Evolutionary conservation across 2,329 filamentous ascomycete species (phyloP).

Genomic region (Colletotrichum sp.): DNA sequence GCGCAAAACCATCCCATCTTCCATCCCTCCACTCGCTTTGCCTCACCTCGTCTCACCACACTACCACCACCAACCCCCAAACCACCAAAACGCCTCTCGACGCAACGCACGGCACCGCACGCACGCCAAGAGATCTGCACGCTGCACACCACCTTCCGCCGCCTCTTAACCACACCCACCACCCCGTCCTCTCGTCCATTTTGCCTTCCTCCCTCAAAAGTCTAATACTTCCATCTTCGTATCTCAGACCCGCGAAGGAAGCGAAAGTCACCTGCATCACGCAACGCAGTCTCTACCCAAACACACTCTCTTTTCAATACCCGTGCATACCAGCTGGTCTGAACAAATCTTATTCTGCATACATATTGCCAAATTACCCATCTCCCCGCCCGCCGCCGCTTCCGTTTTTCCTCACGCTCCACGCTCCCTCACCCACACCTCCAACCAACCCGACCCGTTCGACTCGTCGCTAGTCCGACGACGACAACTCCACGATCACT

Average conservation of each 20-base stretch:
- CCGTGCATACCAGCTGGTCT: constrained; percentile 6
- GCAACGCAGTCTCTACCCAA: neutral
- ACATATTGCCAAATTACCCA: neutral
- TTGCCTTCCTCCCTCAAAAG: neutral
- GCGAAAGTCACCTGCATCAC: neutral
- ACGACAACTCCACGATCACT: neutral
- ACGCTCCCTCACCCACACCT: neutral
- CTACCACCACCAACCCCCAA: neutral
- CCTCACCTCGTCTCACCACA: constrained; percentile 10
- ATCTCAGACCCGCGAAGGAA: neutral
- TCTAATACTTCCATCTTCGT: neutral
- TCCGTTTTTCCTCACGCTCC: neutral
- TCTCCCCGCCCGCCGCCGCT: accelerated
- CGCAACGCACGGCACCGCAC: constrained; percentile 7
- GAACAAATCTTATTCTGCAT: neutral
- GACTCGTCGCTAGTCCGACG: constrained; percentile 13
- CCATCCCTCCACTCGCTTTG: neutral
- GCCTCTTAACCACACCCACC: constrained; percentile 2
- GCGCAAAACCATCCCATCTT: neutral
- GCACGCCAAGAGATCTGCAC: constrained; percentile 11
- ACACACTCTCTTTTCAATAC: neutral
- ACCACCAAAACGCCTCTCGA: neutral
- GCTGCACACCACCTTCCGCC: neutral
- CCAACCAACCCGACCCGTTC: neutral
- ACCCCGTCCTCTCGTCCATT: neutral